These are phyloP conservation scores for Grigorovia yakushimaensis DNA, from an alignment of 805 yeast species.

Conservation along the genomic window DNA sequence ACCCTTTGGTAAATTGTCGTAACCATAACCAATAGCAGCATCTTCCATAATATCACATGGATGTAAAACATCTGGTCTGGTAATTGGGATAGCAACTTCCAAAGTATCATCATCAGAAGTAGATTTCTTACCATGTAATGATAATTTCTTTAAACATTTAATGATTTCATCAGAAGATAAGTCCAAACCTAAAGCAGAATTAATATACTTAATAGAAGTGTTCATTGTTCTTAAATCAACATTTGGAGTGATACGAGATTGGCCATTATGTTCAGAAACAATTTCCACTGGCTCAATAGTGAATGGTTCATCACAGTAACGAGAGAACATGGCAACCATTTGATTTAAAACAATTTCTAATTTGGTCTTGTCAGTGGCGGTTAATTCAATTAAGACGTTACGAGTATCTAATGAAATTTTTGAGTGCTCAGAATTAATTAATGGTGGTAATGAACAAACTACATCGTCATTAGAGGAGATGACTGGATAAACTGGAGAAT, in stretches of 20 bases:
- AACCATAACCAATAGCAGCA: conserved; percentile 94
- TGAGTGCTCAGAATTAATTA: conserved; percentile 85
- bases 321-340: conserved; percentile 91
- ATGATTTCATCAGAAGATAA: conserved; percentile 60
- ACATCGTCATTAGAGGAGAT: conserved; percentile 66
- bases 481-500: conserved; percentile 85
- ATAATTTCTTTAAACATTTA: conserved; percentile 67
- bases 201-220: conserved; percentile 77
- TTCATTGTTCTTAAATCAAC: conserved; percentile 55
- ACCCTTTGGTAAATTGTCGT: conserved; percentile 74
- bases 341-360: conserved; percentile 87
- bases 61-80: conserved; percentile 92
- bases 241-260: conserved; percentile 69
- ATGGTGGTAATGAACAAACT: conserved; percentile 92
- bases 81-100: conserved; percentile 73
- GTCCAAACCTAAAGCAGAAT: conserved; percentile 83
- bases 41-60: conserved; percentile 99
- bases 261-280: conserved; percentile 68
- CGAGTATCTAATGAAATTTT: conserved; percentile 78
- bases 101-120: conserved; percentile 32
- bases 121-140: conserved; percentile 54
- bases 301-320: conserved; percentile 73
- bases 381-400: conserved; percentile 85
- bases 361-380: conserved; percentile 93
- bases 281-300: conserved; percentile 84